A percentile compares a stretch with the other conserved stretches of the same genome.
Conservation (phyloP, 2,329 filamentous ascomycete genomes). For the Westerdykella sp. region DNA sequence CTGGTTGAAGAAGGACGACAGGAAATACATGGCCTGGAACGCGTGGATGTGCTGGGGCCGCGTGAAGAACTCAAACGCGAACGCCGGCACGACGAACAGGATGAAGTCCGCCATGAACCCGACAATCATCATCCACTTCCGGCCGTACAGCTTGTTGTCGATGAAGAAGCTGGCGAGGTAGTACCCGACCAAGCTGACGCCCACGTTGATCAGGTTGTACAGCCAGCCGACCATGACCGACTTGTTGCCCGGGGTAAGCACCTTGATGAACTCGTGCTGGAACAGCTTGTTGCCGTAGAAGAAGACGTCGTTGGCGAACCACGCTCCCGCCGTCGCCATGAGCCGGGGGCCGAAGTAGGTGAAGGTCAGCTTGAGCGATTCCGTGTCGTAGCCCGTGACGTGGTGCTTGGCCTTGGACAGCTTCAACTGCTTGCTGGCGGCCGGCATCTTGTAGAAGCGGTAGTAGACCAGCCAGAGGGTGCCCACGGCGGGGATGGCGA, state of each 20-base stretch:
- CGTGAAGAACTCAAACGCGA: slow-evolving; percentile 81
- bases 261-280: slow-evolving; percentile 80
- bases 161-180: slow-evolving; percentile 84
- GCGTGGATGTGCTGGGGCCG: slow-evolving; percentile 62
- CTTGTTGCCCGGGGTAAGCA: slow-evolving; percentile 62
- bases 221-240: slow-evolving; percentile 83
- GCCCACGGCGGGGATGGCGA: slow-evolving; percentile 82
- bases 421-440: slow-evolving; percentile 75
- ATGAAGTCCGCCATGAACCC: slow-evolving; percentile 1
- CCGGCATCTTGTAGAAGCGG: slow-evolving; percentile 89
- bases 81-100: slow-evolving; percentile 65
- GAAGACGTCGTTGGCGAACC: slow-evolving; percentile 97
- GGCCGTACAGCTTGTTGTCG: slow-evolving; percentile 93
- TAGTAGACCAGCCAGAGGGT: slow-evolving; percentile 96
- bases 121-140: slow-evolving; percentile 52
- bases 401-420: slow-evolving; percentile 77
- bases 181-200: slow-evolving; percentile 80
- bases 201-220: slow-evolving; percentile 88
- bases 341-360: slow-evolving; percentile 80
- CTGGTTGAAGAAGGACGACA: slow-evolving; percentile 98
- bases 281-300: slow-evolving; percentile 99
- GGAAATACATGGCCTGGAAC: slow-evolving; percentile 99
- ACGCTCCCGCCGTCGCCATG: slow-evolving; percentile 76
- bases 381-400: slow-evolving; percentile 88
- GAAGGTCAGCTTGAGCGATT: slow-evolving; percentile 72